phyloP scores from a whole-genome alignment of 2,329 filamentous ascomycete genomes.

The Cadophora luteo-olivacea region DNA sequence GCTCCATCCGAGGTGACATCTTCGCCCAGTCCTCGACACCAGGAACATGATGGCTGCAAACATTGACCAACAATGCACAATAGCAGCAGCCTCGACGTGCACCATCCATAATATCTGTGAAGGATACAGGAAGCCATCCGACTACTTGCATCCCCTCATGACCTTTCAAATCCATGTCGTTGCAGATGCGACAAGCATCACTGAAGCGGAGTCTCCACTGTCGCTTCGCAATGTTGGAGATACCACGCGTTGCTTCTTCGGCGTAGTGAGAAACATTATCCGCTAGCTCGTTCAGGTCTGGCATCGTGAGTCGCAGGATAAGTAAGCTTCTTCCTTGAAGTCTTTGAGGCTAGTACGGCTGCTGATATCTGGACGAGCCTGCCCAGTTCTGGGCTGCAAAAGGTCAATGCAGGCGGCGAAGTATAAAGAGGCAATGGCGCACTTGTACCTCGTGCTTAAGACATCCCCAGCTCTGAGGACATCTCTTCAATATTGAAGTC shows the following conservation, averaged over 20 bases:
- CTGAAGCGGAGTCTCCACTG: slow-evolving; percentile 4
- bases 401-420: background rate
- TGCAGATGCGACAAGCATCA: background rate
- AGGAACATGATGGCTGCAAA: background rate
- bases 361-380: too few relatives aligned
- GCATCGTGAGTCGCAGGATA: background rate
- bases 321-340: background rate
- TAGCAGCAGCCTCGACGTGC: slow-evolving; percentile 4
- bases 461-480: background rate
- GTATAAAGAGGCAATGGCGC: background rate
- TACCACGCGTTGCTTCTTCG: background rate
- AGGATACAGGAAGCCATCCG: background rate
- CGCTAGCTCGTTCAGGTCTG: slow-evolving; percentile 7
- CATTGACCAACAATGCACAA: background rate
- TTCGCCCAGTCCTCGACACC: background rate
- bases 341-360: background rate
- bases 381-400: background rate
- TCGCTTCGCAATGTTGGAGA: background rate
- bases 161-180: slow-evolving; percentile 1
- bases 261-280: background rate
- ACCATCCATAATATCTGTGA: background rate
- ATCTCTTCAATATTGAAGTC: background rate
- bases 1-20: background rate
- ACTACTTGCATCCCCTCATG: slow-evolving; percentile 4
- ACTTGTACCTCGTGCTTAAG: background rate